Percentiles rank a stretch among this genome's conserved stretches.
phyloP scores from a whole-genome alignment of 2,329 filamentous ascomycete species.

The Xylariales sp. region DNA sequence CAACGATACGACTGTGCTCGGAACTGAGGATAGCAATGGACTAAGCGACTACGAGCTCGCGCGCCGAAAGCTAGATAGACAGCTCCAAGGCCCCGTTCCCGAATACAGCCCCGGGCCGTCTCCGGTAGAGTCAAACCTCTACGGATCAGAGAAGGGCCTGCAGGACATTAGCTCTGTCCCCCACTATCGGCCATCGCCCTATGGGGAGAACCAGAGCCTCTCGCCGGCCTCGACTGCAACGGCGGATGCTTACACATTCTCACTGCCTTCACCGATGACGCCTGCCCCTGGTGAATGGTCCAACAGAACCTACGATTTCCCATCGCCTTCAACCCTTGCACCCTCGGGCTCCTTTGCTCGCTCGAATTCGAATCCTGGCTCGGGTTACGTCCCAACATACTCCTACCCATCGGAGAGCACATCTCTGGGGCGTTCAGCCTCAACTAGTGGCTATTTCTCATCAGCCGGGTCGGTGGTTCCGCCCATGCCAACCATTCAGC shows the following conservation, averaged over 20 bases:
- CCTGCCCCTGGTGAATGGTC: conserved; percentile 41
- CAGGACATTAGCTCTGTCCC: conserved; percentile 27
- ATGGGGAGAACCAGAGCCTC: conserved; percentile 17
- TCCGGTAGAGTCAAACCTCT: conserved; percentile 15
- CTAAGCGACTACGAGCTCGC: conserved; percentile 47
- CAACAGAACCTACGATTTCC: conserved; percentile 30
- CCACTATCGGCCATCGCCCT: conserved; percentile 28
- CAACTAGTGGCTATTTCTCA: conserved; percentile 18
- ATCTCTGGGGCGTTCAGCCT: conserved; percentile 21
- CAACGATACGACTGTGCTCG: conserved; percentile 34
- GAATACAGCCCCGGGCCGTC: conserved; percentile 43
- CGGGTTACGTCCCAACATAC: too few relatives aligned
- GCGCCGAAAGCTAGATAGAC: conserved; percentile 44
- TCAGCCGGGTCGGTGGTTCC: conserved; percentile 15
- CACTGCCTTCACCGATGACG: conserved; percentile 43
- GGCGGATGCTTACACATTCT: conserved; percentile 31
- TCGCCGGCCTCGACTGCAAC: conserved; percentile 27
- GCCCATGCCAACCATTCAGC: conserved; percentile 33
- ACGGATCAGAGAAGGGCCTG: conserved; percentile 21
- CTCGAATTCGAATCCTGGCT: conserved; percentile 20
- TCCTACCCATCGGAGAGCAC: conserved; percentile 16
- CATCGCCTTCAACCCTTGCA: conserved; percentile 37
- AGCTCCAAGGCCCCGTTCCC: conserved; percentile 46
- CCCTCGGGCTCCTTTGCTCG: conserved; percentile 22
- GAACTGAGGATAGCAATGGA: conserved; percentile 32